Evolutionary conservation across 441 rosid species (phyloP).

Genomic region (Lagerstroemia fauriei): DNA sequence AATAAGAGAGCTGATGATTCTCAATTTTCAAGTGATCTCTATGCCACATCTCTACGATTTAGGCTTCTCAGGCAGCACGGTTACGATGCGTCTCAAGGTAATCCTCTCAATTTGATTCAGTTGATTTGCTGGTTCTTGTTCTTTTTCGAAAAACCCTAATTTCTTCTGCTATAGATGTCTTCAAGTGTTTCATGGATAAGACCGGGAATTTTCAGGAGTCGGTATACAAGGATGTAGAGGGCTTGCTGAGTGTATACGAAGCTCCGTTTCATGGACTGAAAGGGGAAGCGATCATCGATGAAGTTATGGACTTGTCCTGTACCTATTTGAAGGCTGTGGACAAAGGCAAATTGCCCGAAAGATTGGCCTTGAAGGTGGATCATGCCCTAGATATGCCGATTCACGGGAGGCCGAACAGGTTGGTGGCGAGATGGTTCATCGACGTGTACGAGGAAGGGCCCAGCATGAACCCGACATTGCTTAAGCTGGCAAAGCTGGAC

Average conservation of each 20-base stretch:
- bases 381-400: constrained; percentile 35
- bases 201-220: constrained; percentile 26
- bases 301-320: constrained; percentile 20
- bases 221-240: constrained; percentile 24
- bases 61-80: constrained; percentile 38
- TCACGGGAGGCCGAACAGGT: constrained; percentile 34
- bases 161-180: constrained; percentile 27
- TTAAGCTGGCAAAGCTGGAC: constrained; percentile 31
- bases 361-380: neutral
- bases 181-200: constrained; percentile 26
- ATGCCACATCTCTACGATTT: constrained; percentile 30
- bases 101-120: neutral
- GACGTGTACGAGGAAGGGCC: constrained; percentile 14
- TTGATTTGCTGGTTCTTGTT: neutral
- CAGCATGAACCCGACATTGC: constrained; percentile 6
- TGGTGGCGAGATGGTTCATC: constrained; percentile 33
- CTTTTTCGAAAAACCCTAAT: constrained; percentile 32
- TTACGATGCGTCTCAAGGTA: constrained; percentile 1
- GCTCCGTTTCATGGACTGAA: constrained; percentile 16
- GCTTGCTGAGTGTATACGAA: constrained; percentile 30
- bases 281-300: constrained; percentile 25
- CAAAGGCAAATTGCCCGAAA: neutral
- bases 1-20: neutral
- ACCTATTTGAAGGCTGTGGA: neutral
- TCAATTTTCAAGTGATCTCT: constrained; percentile 16